Percentiles rank a stretch among this genome's conserved stretches.
phyloP scores from a whole-genome alignment of 192 early-diverging fungal species.

The Entomortierella chlamydospora region DNA sequence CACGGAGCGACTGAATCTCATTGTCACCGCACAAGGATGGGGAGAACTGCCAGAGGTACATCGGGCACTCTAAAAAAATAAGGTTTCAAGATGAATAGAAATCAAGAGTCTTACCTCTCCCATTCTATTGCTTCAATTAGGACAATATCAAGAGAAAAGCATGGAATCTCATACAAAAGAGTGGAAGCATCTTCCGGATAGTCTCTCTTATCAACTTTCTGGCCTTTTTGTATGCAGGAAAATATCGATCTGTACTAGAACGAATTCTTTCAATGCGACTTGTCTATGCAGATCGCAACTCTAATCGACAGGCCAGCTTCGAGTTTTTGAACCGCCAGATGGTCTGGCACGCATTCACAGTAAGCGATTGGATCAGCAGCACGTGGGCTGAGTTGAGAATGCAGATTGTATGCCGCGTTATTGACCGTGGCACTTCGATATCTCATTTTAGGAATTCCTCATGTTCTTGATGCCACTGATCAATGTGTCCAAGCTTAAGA shows the following conservation, averaged over 20 bases:
- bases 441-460: constrained; percentile 80
- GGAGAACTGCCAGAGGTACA: constrained; percentile 71
- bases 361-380: constrained; percentile 41
- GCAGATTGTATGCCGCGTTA: not conserved
- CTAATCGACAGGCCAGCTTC: constrained; percentile 84
- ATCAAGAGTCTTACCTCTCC: not conserved
- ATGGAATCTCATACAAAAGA: constrained; percentile 67
- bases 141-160: constrained; percentile 60
- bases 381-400: constrained; percentile 3
- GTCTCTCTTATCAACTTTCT: constrained; percentile 85
- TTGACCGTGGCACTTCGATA: not conserved
- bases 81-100: too few species aligned
- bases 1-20: constrained; percentile 70
- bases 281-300: constrained; percentile 81
- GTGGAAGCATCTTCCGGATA: constrained; percentile 71
- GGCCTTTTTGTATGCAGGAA: constrained; percentile 85
- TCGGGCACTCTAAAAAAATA: not conserved
- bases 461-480: constrained; percentile 87
- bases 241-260: constrained; percentile 83
- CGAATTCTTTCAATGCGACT: constrained; percentile 85
- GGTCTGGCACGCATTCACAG: constrained; percentile 93
- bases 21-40: constrained; percentile 78
- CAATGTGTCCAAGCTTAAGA: constrained; percentile 70
- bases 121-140: constrained; percentile 6
- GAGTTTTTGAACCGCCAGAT: constrained; percentile 95